A percentile compares a stretch with the other conserved stretches of the same genome.
phyloP scores from a whole-genome alignment of 1,284 basidiomycete species.

The Boletellus deceptivus region DNA sequence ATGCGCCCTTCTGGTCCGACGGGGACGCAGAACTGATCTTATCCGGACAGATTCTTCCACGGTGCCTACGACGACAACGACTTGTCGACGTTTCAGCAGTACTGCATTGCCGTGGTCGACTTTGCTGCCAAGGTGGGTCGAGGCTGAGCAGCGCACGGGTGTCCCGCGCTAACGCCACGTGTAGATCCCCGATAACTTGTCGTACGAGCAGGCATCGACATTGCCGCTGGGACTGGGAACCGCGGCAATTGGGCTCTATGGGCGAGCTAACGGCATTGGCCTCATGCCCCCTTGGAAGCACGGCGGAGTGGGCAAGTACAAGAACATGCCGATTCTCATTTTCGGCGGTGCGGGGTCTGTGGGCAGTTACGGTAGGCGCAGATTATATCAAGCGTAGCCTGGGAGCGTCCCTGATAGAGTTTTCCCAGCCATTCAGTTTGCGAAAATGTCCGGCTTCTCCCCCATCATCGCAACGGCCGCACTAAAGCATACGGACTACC shows the following conservation, averaged over 20 bases:
- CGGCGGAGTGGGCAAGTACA: conserved; percentile 35
- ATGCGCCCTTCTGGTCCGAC: conserved; percentile 6
- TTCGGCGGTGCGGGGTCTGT: conserved; percentile 47
- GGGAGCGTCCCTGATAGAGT: conserved; percentile 10
- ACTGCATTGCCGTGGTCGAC: conserved; percentile 40
- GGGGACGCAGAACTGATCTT: conserved; percentile 18
- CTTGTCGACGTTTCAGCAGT: conserved; percentile 50
- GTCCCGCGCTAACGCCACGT: conserved; percentile 6
- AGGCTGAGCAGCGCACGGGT: neutral
- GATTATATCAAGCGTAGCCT: conserved; percentile 4
- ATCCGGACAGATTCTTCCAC: conserved; percentile 40
- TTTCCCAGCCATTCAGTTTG: conserved; percentile 28
- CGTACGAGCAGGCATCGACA: conserved; percentile 33
- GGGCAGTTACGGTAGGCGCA: conserved; percentile 42
- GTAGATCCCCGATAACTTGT: conserved; percentile 34
- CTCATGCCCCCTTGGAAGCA: conserved; percentile 34
- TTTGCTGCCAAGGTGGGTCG: conserved; percentile 41
- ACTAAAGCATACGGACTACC: conserved; percentile 37
- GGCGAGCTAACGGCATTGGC: conserved; percentile 33
- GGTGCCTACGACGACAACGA: conserved; percentile 38
- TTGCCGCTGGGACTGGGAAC: conserved; percentile 31
- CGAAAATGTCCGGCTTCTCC: conserved; percentile 34
- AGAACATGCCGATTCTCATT: conserved; percentile 41
- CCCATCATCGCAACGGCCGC: conserved; percentile 45
- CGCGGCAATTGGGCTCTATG: conserved; percentile 33